Evolutionary conservation across 2,329 filamentous ascomycete species (phyloP).

Genomic region (Cryphonectria japonica): DNA sequence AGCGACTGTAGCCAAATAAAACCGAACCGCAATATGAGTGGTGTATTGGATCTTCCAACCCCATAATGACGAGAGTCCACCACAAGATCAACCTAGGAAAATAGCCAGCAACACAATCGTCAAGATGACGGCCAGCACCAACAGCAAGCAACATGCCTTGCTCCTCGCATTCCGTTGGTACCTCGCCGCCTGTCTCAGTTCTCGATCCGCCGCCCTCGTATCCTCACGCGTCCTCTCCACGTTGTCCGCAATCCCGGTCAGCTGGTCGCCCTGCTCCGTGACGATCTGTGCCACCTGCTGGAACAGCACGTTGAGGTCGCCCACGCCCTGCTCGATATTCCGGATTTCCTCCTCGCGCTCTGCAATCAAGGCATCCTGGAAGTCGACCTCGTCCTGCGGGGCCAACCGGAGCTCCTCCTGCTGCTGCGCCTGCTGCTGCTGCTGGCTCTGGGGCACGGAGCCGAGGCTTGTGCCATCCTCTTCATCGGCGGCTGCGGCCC

Average conservation of each 20-base stretch:
- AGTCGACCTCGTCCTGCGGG: constrained; percentile 93
- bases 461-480: constrained; percentile 43
- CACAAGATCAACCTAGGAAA: constrained; percentile 64
- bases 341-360: constrained; percentile 97
- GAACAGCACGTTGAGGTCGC: constrained; percentile 95
- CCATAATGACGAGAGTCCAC: not conserved
- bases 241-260: constrained; percentile 87
- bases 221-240: constrained; percentile 82
- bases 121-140: constrained; percentile 87
- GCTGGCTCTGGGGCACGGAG: constrained; percentile 43
- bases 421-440: constrained; percentile 65
- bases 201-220: constrained; percentile 81
- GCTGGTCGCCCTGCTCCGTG: constrained; percentile 84
- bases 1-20: not conserved
- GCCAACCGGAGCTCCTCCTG: constrained; percentile 82
- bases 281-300: constrained; percentile 98
- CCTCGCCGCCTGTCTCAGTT: constrained; percentile 81
- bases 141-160: constrained; percentile 88
- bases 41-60: not conserved
- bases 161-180: constrained; percentile 96
- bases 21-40: not conserved
- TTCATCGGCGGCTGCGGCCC: constrained; percentile 72
- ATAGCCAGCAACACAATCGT: constrained; percentile 89
- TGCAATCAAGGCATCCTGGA: constrained; percentile 92
- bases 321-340: constrained; percentile 95